Conservation (phyloP, 371 early-diverging fungal species). For the Gilbertella persicaria region DNA sequence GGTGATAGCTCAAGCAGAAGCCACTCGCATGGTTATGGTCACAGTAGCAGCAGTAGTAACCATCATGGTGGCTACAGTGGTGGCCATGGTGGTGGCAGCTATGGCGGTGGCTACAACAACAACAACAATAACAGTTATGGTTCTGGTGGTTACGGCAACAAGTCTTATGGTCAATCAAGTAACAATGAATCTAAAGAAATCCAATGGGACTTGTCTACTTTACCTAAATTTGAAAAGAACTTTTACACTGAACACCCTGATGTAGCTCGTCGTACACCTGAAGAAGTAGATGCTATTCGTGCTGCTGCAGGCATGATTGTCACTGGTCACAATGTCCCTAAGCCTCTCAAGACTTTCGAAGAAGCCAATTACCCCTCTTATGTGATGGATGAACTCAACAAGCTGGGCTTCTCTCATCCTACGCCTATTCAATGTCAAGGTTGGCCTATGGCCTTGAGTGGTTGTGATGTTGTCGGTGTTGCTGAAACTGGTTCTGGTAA, state of each 20-base stretch:
- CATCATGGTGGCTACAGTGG: conserved; percentile 19
- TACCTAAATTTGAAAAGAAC: conserved; percentile 90
- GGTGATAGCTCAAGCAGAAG: conserved; percentile 21
- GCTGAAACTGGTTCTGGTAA: conserved; percentile 99
- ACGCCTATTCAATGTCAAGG: conserved; percentile 99
- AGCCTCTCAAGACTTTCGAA: conserved; percentile 80
- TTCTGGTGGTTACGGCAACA: conserved; percentile 18
- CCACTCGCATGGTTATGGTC: conserved; percentile 18
- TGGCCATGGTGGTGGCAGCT: conserved; percentile 39
- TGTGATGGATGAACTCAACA: conserved; percentile 83
- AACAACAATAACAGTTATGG: conserved; percentile 29
- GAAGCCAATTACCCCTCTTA: conserved; percentile 86
- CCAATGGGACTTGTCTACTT: conserved; percentile 68
- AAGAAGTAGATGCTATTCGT: conserved; percentile 69
- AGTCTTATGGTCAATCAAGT: conserved; percentile 36
- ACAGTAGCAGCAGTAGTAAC: conserved; percentile 26
- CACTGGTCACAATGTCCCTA: conserved; percentile 70
- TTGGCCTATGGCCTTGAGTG: conserved; percentile 99
- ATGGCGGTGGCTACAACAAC: conserved; percentile 20
- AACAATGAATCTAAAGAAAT: conserved; percentile 57
- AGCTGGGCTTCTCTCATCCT: conserved; percentile 87
- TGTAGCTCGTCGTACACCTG: conserved; percentile 59
- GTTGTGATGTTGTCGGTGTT: conserved; percentile 97
- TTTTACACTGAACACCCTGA: conserved; percentile 84
- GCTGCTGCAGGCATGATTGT: conserved; percentile 73